These are phyloP conservation scores for Diutina scorzettiae DNA, from an alignment of 1,139 yeast genomes.

Conservation along the genomic window DNA sequence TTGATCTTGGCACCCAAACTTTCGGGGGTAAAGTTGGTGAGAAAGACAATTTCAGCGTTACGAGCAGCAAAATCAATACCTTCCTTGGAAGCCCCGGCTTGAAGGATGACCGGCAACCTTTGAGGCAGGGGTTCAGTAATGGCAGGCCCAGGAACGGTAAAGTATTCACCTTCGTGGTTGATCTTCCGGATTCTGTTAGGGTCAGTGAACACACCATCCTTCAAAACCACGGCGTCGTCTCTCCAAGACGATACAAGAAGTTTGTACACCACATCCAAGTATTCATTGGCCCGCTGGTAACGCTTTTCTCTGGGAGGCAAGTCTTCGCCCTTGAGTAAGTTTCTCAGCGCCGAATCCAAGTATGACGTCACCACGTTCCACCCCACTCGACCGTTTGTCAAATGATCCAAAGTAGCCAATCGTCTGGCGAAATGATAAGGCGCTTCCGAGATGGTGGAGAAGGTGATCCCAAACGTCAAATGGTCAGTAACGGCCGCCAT, in stretches of 20 bases:
- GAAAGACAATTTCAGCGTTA: conserved; percentile 32
- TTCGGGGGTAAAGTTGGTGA: conserved; percentile 19
- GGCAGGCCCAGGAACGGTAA: conserved; percentile 33
- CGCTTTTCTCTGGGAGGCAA: conserved; percentile 30
- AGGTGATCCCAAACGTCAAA: conserved; percentile 29
- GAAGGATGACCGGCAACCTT: conserved; percentile 32
- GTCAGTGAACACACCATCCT: conserved; percentile 24
- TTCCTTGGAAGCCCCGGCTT: conserved; percentile 35
- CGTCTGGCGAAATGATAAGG: conserved; percentile 35
- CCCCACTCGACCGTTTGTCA: conserved; percentile 33
- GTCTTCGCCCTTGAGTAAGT: conserved; percentile 21
- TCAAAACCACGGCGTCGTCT: conserved; percentile 29
- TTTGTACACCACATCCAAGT: conserved; percentile 27
- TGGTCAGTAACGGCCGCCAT: conserved; percentile 32
- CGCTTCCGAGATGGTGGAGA: conserved; percentile 31
- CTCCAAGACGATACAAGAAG: conserved; percentile 32
- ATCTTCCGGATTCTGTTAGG: conserved; percentile 30
- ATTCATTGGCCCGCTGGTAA: conserved; percentile 31
- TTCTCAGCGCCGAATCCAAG: conserved; percentile 29
- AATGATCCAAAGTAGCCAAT: conserved; percentile 29
- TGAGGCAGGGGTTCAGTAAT: conserved; percentile 33
- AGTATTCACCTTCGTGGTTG: conserved; percentile 26
- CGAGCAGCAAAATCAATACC: conserved; percentile 34
- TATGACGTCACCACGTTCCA: conserved; percentile 34
- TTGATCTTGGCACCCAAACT: conserved; percentile 18